Evolutionary conservation across 345 rosid species (phyloP).

Genomic region (Durio zibethinus): DNA sequence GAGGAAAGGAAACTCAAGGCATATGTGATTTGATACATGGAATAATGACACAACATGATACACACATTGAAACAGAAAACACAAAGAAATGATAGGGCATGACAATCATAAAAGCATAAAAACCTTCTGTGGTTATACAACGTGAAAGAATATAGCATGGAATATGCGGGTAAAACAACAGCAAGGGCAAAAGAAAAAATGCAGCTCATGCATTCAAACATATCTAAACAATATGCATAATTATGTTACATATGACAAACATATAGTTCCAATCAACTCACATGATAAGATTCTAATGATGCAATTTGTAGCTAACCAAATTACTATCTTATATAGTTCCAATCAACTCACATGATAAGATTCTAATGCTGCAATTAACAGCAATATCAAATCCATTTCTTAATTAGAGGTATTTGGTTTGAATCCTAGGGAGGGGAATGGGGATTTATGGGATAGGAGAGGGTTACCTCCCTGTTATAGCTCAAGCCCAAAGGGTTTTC

Average conservation of each 20-base stretch:
- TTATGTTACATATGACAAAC: neutral
- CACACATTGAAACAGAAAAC: neutral
- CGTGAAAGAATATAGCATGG: neutral
- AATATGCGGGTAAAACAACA: too few relatives aligned
- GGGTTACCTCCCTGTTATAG: neutral
- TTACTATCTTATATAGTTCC: neutral
- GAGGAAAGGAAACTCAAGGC: conserved; percentile 5
- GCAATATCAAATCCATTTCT: neutral
- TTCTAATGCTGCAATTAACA: neutral
- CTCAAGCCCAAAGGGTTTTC: neutral
- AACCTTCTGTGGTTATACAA: neutral
- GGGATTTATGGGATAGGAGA: neutral
- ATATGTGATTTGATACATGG: neutral
- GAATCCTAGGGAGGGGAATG: neutral
- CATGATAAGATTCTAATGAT: neutral
- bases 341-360: too few relatives aligned
- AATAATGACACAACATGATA: neutral
- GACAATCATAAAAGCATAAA: neutral
- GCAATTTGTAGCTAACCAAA: neutral
- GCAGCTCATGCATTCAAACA: neutral
- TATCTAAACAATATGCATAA: neutral
- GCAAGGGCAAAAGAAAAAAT: neutral
- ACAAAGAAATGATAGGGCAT: neutral
- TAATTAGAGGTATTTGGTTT: neutral
- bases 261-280: neutral